Evolutionary conservation across 179 eudicot species (phyloP).

Genomic region (Beta corolliflora): DNA sequence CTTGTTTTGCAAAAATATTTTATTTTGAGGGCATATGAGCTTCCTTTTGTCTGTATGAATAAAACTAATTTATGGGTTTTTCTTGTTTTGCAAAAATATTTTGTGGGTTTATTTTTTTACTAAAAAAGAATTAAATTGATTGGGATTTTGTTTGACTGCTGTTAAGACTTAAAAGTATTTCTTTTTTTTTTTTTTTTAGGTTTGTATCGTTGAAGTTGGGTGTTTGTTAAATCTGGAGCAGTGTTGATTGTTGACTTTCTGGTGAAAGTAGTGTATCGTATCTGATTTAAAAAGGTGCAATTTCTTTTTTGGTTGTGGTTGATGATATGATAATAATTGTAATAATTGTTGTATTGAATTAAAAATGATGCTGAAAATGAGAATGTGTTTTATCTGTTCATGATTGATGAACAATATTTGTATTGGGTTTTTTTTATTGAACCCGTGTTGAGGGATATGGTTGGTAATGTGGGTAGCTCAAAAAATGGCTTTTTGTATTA

Average conservation of each 20-base stretch:
- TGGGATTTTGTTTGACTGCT: background rate
- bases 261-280: background rate
- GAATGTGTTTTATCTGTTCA: background rate
- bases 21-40: background rate
- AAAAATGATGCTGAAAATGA: background rate
- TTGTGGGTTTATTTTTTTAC: background rate
- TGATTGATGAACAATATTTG: background rate
- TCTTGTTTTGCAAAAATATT: background rate
- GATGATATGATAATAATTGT: too few species aligned
- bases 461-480: too few species aligned
- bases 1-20: background rate
- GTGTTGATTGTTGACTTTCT: background rate
- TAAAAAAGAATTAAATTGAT: background rate
- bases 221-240: background rate
- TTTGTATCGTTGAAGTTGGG: background rate
- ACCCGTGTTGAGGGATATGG: background rate
- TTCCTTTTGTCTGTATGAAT: background rate
- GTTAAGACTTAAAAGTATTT: background rate
- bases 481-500: too few species aligned
- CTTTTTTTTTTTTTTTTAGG: background rate
- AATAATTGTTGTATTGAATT: background rate
- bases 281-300: constrained; percentile 5
- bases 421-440: background rate
- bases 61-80: too few species aligned
- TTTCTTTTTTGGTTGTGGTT: background rate